Percentiles rank a stretch among this genome's conserved stretches.
Conservation (phyloP, 2,329 filamentous ascomycete species). For the Sporothrix euskadiensis region DNA sequence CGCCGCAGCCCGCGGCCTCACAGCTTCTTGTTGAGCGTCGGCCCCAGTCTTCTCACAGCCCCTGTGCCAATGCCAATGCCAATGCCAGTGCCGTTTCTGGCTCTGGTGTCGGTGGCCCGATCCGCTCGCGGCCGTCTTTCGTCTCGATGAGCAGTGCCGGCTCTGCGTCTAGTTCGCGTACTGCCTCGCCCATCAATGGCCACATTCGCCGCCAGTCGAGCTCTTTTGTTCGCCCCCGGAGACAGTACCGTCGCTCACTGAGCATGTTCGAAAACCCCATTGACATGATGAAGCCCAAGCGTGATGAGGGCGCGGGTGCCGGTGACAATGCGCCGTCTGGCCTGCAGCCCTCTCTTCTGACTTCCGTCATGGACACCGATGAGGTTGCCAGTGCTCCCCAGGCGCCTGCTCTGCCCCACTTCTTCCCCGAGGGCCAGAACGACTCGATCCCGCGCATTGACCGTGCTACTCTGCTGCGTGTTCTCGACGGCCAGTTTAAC, state of each 20-base stretch:
- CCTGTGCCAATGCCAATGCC: slow-evolving; percentile 53
- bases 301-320: slow-evolving; percentile 56
- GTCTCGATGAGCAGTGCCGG: slow-evolving; percentile 53
- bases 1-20: slow-evolving; percentile 53
- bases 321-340: slow-evolving; percentile 40
- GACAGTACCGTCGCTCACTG: slow-evolving; percentile 85
- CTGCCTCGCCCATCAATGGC: slow-evolving; percentile 67
- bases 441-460: slow-evolving; percentile 88
- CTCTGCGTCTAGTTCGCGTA: slow-evolving; percentile 49
- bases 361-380: slow-evolving; percentile 82
- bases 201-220: slow-evolving; percentile 73
- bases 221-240: slow-evolving; percentile 73
- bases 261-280: slow-evolving; percentile 97
- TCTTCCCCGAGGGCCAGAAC: slow-evolving; percentile 73
- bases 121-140: slow-evolving; percentile 67
- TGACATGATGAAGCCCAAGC: slow-evolving; percentile 81
- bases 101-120: slow-evolving; percentile 53
- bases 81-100: background rate
- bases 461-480: slow-evolving; percentile 76
- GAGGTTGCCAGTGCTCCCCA: slow-evolving; percentile 57
- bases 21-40: slow-evolving; percentile 52
- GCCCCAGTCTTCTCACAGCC: slow-evolving; percentile 61
- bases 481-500: slow-evolving; percentile 82
- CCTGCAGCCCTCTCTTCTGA: slow-evolving; percentile 55
- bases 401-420: slow-evolving; percentile 76